These are phyloP conservation scores for Pythium phragmiticola DNA, from an alignment of 352 stramenopile species.

Conservation along the genomic window DNA sequence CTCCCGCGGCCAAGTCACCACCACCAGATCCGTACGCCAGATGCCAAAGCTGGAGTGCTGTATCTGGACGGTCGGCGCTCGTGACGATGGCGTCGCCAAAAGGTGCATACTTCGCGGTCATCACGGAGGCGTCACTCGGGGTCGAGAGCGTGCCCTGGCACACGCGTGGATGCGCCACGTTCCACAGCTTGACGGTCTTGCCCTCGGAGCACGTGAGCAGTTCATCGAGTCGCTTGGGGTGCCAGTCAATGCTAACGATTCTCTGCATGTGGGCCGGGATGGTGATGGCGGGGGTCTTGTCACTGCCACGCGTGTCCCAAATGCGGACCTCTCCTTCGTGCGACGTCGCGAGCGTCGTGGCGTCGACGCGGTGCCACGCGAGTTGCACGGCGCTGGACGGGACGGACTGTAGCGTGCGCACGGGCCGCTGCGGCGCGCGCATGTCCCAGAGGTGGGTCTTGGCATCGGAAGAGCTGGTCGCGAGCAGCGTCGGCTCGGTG, in stretches of 20 bases:
- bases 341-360: conserved; percentile 66
- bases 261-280: conserved; percentile 86
- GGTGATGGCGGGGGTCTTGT: conserved; percentile 46
- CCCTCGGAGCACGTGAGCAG: conserved; percentile 86
- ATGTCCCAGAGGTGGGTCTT: conserved; percentile 84
- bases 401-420: conserved; percentile 69
- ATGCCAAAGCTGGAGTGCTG: conserved; percentile 62
- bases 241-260: conserved; percentile 83
- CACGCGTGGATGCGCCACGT: conserved; percentile 57
- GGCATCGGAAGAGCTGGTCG: conserved; percentile 74
- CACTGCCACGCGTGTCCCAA: conserved; percentile 67
- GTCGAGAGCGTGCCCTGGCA: conserved; percentile 70
- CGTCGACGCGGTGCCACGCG: conserved; percentile 76
- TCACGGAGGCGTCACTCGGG: conserved; percentile 60
- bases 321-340: conserved; percentile 79
- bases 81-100: conserved; percentile 85
- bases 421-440: conserved; percentile 61
- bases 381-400: conserved; percentile 68
- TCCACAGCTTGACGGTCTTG: conserved; percentile 85
- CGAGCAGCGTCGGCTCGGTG: conserved; percentile 66
- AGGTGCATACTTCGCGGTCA: conserved; percentile 70
- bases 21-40: conserved; percentile 33
- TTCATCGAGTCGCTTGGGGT: conserved; percentile 71
- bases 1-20: background rate
- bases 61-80: conserved; percentile 64